Evolutionary conservation across 192 early-diverging fungal species (phyloP).

Genomic region (Coemansia sp.): DNA sequence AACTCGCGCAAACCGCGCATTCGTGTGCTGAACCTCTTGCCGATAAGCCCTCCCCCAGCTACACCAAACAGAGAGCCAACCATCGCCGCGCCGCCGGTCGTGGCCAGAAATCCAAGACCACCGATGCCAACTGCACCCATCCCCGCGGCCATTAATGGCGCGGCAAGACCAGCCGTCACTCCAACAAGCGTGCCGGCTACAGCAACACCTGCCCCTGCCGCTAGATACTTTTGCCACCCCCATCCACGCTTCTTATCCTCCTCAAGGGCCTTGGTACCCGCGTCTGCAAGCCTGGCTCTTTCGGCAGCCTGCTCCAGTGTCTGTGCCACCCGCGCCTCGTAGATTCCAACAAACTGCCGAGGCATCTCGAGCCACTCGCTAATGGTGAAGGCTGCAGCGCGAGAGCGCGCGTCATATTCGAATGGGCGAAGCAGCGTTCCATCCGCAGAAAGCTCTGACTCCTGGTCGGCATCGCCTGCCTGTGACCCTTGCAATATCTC

Average conservation of each 20-base stretch:
- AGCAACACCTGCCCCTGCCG: constrained; percentile 48
- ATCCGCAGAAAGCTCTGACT: background rate
- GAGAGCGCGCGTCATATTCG: constrained; percentile 55
- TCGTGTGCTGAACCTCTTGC: constrained; percentile 44
- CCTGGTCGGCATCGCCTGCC: no score
- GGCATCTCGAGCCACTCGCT: constrained; percentile 43
- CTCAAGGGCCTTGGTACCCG: constrained; percentile 29
- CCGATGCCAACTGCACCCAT: constrained; percentile 53
- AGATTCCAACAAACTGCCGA: constrained; percentile 39
- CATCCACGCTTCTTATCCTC: constrained; percentile 30
- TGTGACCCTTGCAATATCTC: background rate
- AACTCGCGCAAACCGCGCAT: constrained; percentile 50
- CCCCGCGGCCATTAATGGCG: constrained; percentile 57
- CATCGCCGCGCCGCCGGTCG: constrained; percentile 51
- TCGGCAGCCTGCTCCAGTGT: constrained; percentile 31
- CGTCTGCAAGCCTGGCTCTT: constrained; percentile 36
- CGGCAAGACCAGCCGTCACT: constrained; percentile 56
- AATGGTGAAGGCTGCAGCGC: constrained; percentile 46
- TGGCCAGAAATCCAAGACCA: constrained; percentile 48
- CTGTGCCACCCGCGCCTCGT: constrained; percentile 29
- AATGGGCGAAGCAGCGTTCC: constrained; percentile 22
- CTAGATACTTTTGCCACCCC: constrained; percentile 50
- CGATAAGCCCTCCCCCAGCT: constrained; percentile 54
- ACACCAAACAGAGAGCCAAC: constrained; percentile 55
- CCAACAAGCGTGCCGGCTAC: constrained; percentile 55